Base-by-base conservation (phyloP, 1,139 yeast genomes). In the Saccharomyces hybrid region DNA sequence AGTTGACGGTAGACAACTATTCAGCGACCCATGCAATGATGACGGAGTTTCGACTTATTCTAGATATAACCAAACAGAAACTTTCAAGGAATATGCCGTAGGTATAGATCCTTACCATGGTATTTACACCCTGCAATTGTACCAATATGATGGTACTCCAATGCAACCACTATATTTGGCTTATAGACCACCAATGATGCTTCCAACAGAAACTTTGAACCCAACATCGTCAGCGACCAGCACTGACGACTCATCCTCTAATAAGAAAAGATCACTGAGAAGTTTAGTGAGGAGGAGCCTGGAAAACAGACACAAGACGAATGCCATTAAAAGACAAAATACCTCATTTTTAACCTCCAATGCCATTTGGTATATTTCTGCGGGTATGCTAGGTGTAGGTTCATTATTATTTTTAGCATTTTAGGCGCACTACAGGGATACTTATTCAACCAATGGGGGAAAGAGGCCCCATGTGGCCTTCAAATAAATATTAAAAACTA, bases 131-230 rank as follows among this genome's bases (percentile, higher is more conserved):
- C 78, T 93, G 56, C 86, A 85, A 59, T 76, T 93, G 59, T 86
- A 79, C 73, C 83, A 86, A 73, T 86, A 81, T 63, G 96, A 90
- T 70, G 98, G 98, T 23, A 72, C 88, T 23, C 82, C 82, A 54
- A 74, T 87, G 78, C 95, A 89, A 62, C 98, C 99, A 0, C 73
- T 93, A 64, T 93, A 88, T 70, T 78, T 93, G 72, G 96, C 95
- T 2, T 93, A 91, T 75, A 81, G 80, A 66, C 99, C 99, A 7
- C 96, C 99, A 20, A 78, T 86, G 80, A 93, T 93, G 99, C 80
- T 93, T 60, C 99, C 99, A 25, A 93, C 99, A 1, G 73, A 72
- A 55, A 91, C 97, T 1, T 76, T 93, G 77, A 91, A 90, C 70
- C 98, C 98, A 30, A 88, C 97, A 2, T 54, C 50, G n/a, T 76